Conservation (phyloP, 139 green algal species). For the Diplosphaera chodatii region DNA sequence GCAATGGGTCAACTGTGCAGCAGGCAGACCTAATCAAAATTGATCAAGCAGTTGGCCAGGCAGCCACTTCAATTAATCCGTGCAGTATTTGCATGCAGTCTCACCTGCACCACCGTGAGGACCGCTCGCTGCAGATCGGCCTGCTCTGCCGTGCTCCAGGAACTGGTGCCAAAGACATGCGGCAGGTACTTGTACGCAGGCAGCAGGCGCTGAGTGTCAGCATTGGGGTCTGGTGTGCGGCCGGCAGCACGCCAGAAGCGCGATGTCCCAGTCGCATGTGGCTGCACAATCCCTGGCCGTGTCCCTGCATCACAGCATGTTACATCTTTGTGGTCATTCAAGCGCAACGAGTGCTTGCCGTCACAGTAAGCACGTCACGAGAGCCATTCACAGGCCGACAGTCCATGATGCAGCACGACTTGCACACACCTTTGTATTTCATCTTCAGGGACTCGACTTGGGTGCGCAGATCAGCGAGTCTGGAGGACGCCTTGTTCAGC, state of each 20-base stretch:
- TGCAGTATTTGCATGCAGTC: background rate
- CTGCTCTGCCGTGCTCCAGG: slow-evolving; percentile 2
- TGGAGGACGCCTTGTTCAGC: background rate
- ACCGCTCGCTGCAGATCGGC: background rate
- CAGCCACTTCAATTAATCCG: background rate
- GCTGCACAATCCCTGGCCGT: background rate
- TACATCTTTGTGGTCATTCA: no score
- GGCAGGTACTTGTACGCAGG: slow-evolving; percentile 10
- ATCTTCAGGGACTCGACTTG: background rate
- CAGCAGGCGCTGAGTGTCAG: slow-evolving; percentile 2
- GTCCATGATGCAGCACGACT: no score
- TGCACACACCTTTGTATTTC: background rate
- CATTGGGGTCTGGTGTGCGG: slow-evolving; percentile 10
- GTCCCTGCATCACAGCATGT: background rate
- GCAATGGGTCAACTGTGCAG: no score
- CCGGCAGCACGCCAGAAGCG: slow-evolving; percentile 13
- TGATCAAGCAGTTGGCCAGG: background rate
- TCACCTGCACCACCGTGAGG: slow-evolving; percentile 6
- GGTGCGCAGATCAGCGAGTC: background rate
- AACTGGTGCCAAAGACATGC: background rate
- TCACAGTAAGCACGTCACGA: no score
- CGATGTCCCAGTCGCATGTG: background rate
- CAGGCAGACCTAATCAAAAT: no score
- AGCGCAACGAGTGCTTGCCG: no score
- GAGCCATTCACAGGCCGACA: no score